Conservation (phyloP, 345 rosid species). For the Rubroshorea leprosula region DNA sequence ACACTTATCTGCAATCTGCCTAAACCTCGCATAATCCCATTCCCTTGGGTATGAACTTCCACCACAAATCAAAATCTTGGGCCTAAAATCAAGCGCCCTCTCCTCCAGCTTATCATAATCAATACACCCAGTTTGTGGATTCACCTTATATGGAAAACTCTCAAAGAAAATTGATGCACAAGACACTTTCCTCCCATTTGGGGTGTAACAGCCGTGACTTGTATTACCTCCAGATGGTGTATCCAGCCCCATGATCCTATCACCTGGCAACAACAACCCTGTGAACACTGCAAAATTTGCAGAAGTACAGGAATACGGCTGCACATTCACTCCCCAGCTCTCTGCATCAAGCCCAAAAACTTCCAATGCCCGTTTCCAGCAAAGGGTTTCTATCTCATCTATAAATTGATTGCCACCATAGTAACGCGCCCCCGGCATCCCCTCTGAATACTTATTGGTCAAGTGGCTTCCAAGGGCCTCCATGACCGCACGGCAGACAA, state of each 20-base stretch:
- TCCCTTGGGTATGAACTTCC: conserved; percentile 88
- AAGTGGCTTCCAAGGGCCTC: conserved; percentile 74
- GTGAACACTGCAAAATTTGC: conserved; percentile 71
- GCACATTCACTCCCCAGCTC: conserved; percentile 77
- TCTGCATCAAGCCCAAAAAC: conserved; percentile 55
- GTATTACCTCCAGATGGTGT: conserved; percentile 73
- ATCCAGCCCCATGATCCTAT: conserved; percentile 76
- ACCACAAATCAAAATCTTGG: conserved; percentile 79
- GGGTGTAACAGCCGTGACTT: conserved; percentile 73
- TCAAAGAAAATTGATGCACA: conserved; percentile 78
- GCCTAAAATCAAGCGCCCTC: conserved; percentile 76
- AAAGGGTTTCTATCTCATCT: conserved; percentile 66
- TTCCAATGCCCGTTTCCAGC: conserved; percentile 56
- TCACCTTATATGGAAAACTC: conserved; percentile 77
- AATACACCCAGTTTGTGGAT: conserved; percentile 58
- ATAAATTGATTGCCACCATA: conserved; percentile 69
- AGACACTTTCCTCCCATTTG: conserved; percentile 69
- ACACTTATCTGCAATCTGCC: conserved; percentile 68
- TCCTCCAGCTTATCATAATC: conserved; percentile 82
- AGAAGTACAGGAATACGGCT: conserved; percentile 78
- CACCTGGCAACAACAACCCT: conserved; percentile 59
- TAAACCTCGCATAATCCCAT: conserved; percentile 74
- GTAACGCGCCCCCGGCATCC: conserved; percentile 66
- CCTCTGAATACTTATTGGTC: conserved; percentile 78
- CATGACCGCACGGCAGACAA: conserved; percentile 66